These are phyloP conservation scores for Primulina eburnea DNA, from an alignment of 257 asterid genomes.

Conservation along the genomic window DNA sequence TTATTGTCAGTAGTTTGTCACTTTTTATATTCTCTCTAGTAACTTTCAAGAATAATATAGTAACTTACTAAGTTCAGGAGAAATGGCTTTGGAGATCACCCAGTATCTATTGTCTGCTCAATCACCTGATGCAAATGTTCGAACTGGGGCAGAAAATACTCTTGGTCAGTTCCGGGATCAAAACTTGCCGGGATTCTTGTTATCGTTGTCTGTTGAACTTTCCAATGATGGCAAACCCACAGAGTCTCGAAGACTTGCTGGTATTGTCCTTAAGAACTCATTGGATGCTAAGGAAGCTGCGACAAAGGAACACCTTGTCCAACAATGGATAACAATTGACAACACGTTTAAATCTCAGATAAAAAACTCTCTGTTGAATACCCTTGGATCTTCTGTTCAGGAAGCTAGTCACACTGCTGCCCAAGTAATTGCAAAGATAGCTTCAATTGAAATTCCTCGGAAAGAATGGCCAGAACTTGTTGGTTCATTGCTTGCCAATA, in stretches of 20 bases:
- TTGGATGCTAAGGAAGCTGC: constrained; percentile 78
- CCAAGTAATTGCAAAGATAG: constrained; percentile 83
- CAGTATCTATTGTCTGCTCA: constrained; percentile 81
- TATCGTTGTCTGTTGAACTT: constrained; percentile 71
- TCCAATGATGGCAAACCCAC: constrained; percentile 66
- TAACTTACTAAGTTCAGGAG: constrained; percentile 25
- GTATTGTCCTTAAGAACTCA: constrained; percentile 74
- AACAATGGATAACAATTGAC: constrained; percentile 68
- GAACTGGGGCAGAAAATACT: constrained; percentile 65
- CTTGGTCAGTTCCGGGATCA: constrained; percentile 70
- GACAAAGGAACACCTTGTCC: constrained; percentile 54
- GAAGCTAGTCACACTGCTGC: constrained; percentile 82
- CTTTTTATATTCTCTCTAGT: background rate
- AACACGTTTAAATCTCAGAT: constrained; percentile 58
- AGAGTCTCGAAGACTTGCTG: constrained; percentile 81
- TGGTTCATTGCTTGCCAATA: constrained; percentile 54
- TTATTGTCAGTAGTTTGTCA: background rate
- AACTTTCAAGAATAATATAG: background rate
- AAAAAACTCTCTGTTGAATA: constrained; percentile 52
- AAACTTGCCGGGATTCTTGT: constrained; percentile 64
- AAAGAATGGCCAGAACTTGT: constrained; percentile 91
- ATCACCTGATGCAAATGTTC: constrained; percentile 73
- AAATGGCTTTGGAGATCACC: constrained; percentile 82
- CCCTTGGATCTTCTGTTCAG: constrained; percentile 60
- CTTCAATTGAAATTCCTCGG: constrained; percentile 70